phyloP scores from a whole-genome alignment of 1,284 basidiomycete genomes.

The Austropuccinia psidii region DNA sequence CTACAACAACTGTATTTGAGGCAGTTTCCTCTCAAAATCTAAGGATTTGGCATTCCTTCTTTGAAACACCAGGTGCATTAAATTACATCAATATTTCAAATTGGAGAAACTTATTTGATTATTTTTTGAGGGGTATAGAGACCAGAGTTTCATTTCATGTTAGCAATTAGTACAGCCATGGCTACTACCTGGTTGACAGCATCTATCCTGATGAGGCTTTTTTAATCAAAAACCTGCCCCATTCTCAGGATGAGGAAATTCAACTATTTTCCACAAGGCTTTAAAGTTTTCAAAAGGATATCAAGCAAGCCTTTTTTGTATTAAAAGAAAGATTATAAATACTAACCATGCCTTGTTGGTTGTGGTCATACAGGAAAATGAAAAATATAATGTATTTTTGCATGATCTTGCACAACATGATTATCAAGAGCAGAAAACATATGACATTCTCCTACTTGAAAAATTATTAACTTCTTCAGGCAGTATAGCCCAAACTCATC shows the following conservation, averaged over 20 bases:
- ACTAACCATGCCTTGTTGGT: neutral
- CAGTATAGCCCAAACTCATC: no score
- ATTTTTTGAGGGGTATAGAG: neutral
- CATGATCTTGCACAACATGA: no score
- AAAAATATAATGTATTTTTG: neutral
- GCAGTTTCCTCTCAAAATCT: constrained; percentile 1
- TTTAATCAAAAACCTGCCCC: no score
- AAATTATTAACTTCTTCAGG: no score
- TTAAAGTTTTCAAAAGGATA: neutral
- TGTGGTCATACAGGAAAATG: neutral
- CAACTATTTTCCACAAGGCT: neutral
- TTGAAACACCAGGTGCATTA: neutral
- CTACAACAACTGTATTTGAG: neutral
- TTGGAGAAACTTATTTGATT: neutral
- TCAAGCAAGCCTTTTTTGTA: neutral
- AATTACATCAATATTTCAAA: constrained; percentile 22
- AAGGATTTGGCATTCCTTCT: neutral
- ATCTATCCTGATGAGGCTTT: constrained; percentile 13
- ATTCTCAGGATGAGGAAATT: no score
- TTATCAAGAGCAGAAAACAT: no score
- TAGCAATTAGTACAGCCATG: neutral
- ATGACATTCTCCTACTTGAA: no score
- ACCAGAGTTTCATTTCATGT: neutral
- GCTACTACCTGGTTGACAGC: constrained; percentile 10
- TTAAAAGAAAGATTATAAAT: neutral